Conservation (phyloP, 2,329 filamentous ascomycete species). For the Ascochyta fabae region DNA sequence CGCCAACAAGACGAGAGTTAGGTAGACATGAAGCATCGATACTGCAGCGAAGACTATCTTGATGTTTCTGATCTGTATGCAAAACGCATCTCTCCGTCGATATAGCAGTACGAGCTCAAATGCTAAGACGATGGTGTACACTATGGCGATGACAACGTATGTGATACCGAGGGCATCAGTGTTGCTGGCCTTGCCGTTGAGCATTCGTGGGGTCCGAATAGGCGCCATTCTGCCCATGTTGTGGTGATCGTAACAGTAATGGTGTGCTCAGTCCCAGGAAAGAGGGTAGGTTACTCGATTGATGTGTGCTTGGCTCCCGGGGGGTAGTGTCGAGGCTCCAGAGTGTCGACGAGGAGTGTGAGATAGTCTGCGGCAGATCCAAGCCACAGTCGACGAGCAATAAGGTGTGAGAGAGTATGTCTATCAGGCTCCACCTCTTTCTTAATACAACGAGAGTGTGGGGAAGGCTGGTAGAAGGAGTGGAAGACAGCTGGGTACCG, state of each 20-base stretch:
- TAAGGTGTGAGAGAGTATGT: constrained; percentile 16
- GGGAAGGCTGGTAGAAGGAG: constrained; percentile 29
- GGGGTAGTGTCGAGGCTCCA: neutral
- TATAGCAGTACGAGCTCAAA: constrained; percentile 42
- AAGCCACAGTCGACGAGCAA: constrained; percentile 16
- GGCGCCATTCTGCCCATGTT: constrained; percentile 44
- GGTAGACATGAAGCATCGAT: constrained; percentile 46
- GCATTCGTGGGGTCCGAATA: constrained; percentile 30
- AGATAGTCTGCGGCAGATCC: neutral
- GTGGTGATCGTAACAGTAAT: constrained; percentile 11
- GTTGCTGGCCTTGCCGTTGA: constrained; percentile 43
- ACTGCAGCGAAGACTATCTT: constrained; percentile 44
- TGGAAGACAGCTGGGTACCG: constrained; percentile 28
- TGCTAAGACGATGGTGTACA: constrained; percentile 43
- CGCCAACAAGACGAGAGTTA: constrained; percentile 45
- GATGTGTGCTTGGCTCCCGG: neutral
- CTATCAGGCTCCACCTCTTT: constrained; percentile 33
- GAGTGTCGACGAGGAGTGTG: neutral
- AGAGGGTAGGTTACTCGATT: neutral
- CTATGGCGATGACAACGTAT: constrained; percentile 41
- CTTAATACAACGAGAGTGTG: constrained; percentile 35
- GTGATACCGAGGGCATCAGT: constrained; percentile 40
- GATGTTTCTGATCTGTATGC: constrained; percentile 43
- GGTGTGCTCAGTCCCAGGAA: neutral
- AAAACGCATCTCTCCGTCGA: constrained; percentile 38